These are phyloP conservation scores for Coniella lustricola DNA, from an alignment of 2,329 filamentous ascomycete species.

Conservation along the genomic window DNA sequence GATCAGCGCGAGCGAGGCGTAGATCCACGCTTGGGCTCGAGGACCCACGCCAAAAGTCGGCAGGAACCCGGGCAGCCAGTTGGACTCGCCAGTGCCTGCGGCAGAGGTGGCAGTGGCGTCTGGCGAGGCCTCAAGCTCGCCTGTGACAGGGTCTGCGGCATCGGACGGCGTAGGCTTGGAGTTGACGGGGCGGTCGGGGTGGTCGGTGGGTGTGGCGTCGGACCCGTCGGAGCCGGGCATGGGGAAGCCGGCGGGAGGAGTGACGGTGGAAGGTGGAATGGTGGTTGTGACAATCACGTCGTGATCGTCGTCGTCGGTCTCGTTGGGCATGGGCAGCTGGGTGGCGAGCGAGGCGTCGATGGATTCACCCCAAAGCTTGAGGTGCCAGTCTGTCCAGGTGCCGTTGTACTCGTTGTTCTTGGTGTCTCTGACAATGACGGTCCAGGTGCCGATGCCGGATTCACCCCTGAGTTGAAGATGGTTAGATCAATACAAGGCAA, in stretches of 20 bases:
- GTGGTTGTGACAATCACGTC: slow-evolving; percentile 59
- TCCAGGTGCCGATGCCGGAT: slow-evolving; percentile 81
- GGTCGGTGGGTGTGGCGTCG: slow-evolving; percentile 47
- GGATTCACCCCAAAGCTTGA: slow-evolving; percentile 89
- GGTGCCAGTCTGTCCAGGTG: slow-evolving; percentile 80
- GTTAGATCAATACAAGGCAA: slow-evolving; percentile 24
- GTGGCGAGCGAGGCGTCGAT: slow-evolving; percentile 68
- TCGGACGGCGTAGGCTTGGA: slow-evolving; percentile 29
- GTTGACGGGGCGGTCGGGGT: slow-evolving; percentile 57
- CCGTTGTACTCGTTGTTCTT: slow-evolving; percentile 69
- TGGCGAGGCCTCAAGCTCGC: slow-evolving; percentile 20
- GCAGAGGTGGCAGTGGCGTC: slow-evolving; percentile 25
- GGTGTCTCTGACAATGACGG: slow-evolving; percentile 80
- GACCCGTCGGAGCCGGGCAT: slow-evolving; percentile 24
- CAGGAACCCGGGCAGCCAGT: slow-evolving; percentile 78
- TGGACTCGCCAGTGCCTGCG: slow-evolving; percentile 40
- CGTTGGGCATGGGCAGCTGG: slow-evolving; percentile 73
- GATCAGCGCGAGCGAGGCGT: slow-evolving; percentile 77
- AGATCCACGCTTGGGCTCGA: slow-evolving; percentile 89
- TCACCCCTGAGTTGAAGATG: slow-evolving; percentile 60
- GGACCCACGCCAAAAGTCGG: slow-evolving; percentile 86
- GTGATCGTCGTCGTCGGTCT: slow-evolving; percentile 78
- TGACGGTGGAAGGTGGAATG: slow-evolving; percentile 55
- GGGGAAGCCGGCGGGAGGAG: slow-evolving; percentile 41
- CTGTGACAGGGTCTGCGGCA: slow-evolving; percentile 24